Base-by-base conservation (phyloP, 306 rosid species). In the Acacia acuminata region DNA sequence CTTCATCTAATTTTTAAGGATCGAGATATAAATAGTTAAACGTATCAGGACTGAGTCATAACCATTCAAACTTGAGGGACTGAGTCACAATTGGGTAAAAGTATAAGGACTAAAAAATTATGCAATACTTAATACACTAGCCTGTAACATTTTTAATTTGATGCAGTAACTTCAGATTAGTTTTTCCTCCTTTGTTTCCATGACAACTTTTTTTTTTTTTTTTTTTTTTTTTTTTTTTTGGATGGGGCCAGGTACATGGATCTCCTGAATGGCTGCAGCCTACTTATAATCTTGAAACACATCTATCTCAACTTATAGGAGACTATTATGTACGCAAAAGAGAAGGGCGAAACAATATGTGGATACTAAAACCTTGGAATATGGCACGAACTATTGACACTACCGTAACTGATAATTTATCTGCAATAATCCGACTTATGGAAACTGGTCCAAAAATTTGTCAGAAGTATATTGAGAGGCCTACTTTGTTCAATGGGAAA, bases 371-470 rank as follows among this genome's bases (percentile, higher is more conserved):
- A 88, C 99, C 99, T 20, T 96, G 99, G 99, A 96, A 96, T 85
- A 96, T 96, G 99, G 99, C 98, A 82, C 90, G 98, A 22, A 96
- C 99, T 55, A 96, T 96, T 72, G 99, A 96, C 85, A 96, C 99
- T 32, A 82, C 98, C 47, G 97, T 93, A 51, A 93, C 96, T 56
- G 96, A 92, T 89, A 88, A 88, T 86, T 88, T 91, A 82, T 81
- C 93, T 65, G 89, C 97, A 19, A 91, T 93, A 67, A 92, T 93
- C 86, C 93, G 96, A 79, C 94, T 92, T 79, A 90, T 96, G 96
- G 98, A 96, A 85, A 92, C 99, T 82, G 99, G 99, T 68, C 98
- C 98, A 43, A 93, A 93, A 84, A 96, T 93, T 80, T 96, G 99
- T 84, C 99, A 96, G 85, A 96, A 96, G 92, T 96, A 96, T 77